Evolutionary conservation across 306 rosid genomes (phyloP).

Genomic region (Canavalia ensiformis): DNA sequence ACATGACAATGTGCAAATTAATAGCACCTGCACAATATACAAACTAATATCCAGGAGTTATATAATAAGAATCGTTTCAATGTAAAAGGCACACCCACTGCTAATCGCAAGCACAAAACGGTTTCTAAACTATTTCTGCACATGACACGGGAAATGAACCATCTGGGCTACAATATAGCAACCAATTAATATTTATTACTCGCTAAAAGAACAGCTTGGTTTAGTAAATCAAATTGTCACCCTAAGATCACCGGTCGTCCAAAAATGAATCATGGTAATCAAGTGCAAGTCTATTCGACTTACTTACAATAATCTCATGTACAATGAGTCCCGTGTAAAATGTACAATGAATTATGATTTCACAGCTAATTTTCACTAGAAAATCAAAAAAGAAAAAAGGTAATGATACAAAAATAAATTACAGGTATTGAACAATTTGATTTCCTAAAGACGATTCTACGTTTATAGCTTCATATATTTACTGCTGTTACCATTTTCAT

Average conservation of each 20-base stretch:
- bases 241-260: neutral
- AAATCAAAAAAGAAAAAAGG: neutral
- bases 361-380: conserved; percentile 36
- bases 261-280: conserved; percentile 23
- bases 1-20: too few species aligned
- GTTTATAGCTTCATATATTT: conserved; percentile 41
- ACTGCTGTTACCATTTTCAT: conserved; percentile 45
- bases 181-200: conserved; percentile 8
- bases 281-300: conserved; percentile 35
- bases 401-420: conserved; percentile 53
- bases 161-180: conserved; percentile 14
- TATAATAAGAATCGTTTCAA: neutral
- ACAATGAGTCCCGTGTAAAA: conserved; percentile 34
- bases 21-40: too few species aligned
- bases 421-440: conserved; percentile 56
- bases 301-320: conserved; percentile 42
- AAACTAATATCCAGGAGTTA: too few species aligned
- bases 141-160: conserved; percentile 21
- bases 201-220: conserved; percentile 11
- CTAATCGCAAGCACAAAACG: neutral
- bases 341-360: conserved; percentile 24
- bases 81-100: neutral
- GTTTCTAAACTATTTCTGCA: conserved; percentile 13
- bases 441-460: conserved; percentile 42
- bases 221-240: conserved; percentile 18